Evolutionary conservation across 1,139 yeast genomes (phyloP).

Genomic region (Candida sanyaensis): DNA sequence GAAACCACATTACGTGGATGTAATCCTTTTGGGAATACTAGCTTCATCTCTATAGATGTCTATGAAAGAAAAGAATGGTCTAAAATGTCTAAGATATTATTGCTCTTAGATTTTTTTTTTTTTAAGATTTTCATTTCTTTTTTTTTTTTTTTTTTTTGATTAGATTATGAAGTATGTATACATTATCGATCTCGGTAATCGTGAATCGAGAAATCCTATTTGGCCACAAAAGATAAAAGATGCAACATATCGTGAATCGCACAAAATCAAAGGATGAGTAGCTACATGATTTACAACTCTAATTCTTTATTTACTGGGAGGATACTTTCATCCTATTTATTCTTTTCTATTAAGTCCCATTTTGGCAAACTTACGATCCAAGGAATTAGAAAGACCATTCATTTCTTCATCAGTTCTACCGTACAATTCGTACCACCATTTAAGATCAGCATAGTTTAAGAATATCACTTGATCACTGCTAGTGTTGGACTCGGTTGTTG

Average conservation of each 20-base stretch:
- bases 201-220: background rate
- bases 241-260: background rate
- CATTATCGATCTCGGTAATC: background rate
- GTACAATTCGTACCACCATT: slow-evolving; percentile 86
- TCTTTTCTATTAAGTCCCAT: slow-evolving; percentile 22
- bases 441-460: slow-evolving; percentile 67
- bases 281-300: no score
- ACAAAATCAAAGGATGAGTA: background rate
- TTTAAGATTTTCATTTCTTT: no score
- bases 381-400: slow-evolving; percentile 58
- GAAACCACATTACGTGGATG: background rate
- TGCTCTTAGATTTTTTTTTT: no score
- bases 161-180: no score
- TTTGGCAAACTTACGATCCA: slow-evolving; percentile 45
- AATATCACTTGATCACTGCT: slow-evolving; percentile 52
- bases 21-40: background rate
- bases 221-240: background rate
- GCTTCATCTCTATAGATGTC: background rate
- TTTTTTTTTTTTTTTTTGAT: no score
- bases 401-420: slow-evolving; percentile 81
- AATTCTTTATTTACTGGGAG: no score
- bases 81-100: background rate
- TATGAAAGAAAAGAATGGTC: background rate
- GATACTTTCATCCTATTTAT: background rate
- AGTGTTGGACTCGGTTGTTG: slow-evolving; percentile 25